Conservation (phyloP, 2,329 filamentous ascomycete genomes). For the Diplocarpon rosae region DNA sequence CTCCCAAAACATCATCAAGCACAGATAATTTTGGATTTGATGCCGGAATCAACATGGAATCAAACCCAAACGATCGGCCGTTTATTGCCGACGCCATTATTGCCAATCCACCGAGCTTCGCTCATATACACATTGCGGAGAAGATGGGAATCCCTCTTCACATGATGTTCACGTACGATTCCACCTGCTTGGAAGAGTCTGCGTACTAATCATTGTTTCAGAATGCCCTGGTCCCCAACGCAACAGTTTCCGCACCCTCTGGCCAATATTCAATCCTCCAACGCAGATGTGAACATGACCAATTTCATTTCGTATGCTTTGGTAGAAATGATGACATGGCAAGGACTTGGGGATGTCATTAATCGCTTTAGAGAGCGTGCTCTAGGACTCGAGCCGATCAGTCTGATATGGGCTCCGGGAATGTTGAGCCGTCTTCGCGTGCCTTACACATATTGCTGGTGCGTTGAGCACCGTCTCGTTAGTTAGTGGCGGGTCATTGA, state of each 20-base stretch:
- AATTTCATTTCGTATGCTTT: constrained; percentile 61
- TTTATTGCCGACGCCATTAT: constrained; percentile 80
- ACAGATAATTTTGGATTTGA: constrained; percentile 21
- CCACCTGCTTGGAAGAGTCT: background rate
- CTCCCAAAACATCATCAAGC: constrained; percentile 13
- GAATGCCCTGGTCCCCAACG: constrained; percentile 62
- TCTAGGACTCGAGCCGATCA: constrained; percentile 66
- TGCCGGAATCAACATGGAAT: constrained; percentile 27
- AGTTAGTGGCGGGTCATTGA: constrained; percentile 3
- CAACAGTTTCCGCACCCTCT: constrained; percentile 61
- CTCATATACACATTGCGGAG: constrained; percentile 64
- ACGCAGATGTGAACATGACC: constrained; percentile 49
- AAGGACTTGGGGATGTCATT: constrained; percentile 76
- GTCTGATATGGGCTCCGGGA: constrained; percentile 72
- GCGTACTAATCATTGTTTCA: constrained; percentile 8
- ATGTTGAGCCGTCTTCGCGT: constrained; percentile 65
- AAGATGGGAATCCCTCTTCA: constrained; percentile 65
- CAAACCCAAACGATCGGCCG: constrained; percentile 33
- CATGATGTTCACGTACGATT: constrained; percentile 77
- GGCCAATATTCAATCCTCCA: constrained; percentile 54
- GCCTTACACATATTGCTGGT: constrained; percentile 86
- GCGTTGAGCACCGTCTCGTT: constrained; percentile 1
- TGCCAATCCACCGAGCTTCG: constrained; percentile 68
- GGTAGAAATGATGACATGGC: constrained; percentile 65
- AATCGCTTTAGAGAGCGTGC: constrained; percentile 72